A percentile compares a stretch with the other conserved stretches of the same genome.
These are phyloP conservation scores for Coemansia umbellata DNA, from an alignment of 192 early-diverging fungal species.

Conservation along the genomic window DNA sequence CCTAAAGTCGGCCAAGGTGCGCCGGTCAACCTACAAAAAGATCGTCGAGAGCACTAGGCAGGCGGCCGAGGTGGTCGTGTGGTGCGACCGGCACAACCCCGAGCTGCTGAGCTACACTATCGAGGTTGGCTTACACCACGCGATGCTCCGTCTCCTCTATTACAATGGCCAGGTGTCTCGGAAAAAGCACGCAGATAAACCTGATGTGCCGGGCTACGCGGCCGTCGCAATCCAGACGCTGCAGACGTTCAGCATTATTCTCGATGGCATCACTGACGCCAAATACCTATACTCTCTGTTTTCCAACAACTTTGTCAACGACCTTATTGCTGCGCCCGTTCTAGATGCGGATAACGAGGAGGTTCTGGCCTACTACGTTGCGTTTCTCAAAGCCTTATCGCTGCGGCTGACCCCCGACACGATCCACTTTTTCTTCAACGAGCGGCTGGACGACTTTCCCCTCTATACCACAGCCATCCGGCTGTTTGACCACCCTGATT, in stretches of 20 bases:
- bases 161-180: background rate
- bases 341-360: slow-evolving; percentile 62
- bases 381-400: slow-evolving; percentile 67
- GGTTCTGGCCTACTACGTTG: slow-evolving; percentile 63
- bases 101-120: slow-evolving; percentile 36
- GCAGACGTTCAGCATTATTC: slow-evolving; percentile 53
- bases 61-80: slow-evolving; percentile 37
- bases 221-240: slow-evolving; percentile 43
- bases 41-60: slow-evolving; percentile 40
- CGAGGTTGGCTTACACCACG: slow-evolving; percentile 32
- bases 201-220: background rate
- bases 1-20: slow-evolving; percentile 11
- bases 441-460: slow-evolving; percentile 47
- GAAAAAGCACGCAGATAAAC: background rate
- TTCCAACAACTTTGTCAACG: slow-evolving; percentile 73
- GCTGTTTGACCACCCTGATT: slow-evolving; percentile 65
- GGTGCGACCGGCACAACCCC: slow-evolving; percentile 40
- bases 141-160: slow-evolving; percentile 27
- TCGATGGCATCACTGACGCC: slow-evolving; percentile 42
- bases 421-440: slow-evolving; percentile 63
- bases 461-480: slow-evolving; percentile 63
- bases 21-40: slow-evolving; percentile 7
- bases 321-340: slow-evolving; percentile 56
- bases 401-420: slow-evolving; percentile 61
- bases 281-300: slow-evolving; percentile 56